Percentiles rank a stretch among this genome's conserved stretches.
Evolutionary conservation across 345 rosid genomes (phyloP).

Genomic region (Erodium maritimum): DNA sequence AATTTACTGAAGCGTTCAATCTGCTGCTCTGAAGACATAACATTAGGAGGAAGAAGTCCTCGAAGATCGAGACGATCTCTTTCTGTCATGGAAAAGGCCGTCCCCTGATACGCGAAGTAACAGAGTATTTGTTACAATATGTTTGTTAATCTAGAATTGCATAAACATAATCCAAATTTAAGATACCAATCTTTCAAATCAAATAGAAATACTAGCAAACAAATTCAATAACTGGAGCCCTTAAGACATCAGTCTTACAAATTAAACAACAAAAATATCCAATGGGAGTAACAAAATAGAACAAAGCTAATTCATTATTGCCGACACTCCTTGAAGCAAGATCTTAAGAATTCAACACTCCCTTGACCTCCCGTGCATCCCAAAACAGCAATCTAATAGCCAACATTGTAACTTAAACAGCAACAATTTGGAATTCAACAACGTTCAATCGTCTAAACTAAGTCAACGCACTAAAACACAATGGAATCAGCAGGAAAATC

Average conservation of each 20-base stretch:
- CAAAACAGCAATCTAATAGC: background rate
- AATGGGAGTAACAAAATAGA: too few relatives aligned
- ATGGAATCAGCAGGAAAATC: background rate
- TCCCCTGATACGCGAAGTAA: slow-evolving; percentile 52
- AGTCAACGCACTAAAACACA: background rate
- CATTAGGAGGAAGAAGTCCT: slow-evolving; percentile 88
- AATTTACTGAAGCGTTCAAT: slow-evolving; percentile 81
- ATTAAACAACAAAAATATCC: background rate
- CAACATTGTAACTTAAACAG: background rate
- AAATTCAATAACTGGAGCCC: background rate
- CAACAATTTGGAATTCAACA: background rate
- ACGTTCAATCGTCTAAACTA: background rate
- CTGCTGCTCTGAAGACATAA: slow-evolving; percentile 79
- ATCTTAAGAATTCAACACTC: background rate
- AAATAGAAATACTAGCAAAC: too few relatives aligned
- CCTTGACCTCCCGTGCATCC: background rate
- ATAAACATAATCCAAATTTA: background rate
- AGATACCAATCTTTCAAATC: background rate
- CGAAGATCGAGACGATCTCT: slow-evolving; percentile 92
- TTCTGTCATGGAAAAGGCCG: slow-evolving; percentile 91
- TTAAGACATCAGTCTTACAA: too few relatives aligned
- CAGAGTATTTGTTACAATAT: background rate
- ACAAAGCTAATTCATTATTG: background rate
- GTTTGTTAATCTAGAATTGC: background rate
- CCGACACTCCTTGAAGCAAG: background rate